A percentile compares a stretch with the other conserved stretches of the same genome.
Conservation (phyloP, 805 yeast genomes). For the Starmerella potacharoeniae region DNA sequence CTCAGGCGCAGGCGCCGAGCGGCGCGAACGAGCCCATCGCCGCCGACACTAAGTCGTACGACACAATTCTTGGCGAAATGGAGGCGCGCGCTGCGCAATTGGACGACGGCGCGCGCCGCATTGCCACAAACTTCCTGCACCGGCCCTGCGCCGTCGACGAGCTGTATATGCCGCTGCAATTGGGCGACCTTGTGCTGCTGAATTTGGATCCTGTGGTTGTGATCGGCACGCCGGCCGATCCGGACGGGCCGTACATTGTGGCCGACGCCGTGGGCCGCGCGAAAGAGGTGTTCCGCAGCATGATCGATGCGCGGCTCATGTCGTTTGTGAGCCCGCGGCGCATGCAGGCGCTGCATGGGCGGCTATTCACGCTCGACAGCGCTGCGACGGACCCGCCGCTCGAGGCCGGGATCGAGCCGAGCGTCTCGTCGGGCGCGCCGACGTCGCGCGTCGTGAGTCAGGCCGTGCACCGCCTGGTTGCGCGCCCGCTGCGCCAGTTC, state of each 20-base stretch:
- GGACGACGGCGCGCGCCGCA: background rate
- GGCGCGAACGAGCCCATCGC: too few species aligned
- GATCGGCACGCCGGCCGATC: slow-evolving; percentile 4
- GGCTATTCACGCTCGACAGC: slow-evolving; percentile 4
- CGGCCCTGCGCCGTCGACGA: background rate
- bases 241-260: slow-evolving; percentile 7
- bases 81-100: background rate
- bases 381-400: background rate
- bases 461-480: slow-evolving; percentile 4
- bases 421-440: slow-evolving; percentile 1
- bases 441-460: slow-evolving; percentile 3
- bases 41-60: background rate
- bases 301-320: slow-evolving; percentile 13
- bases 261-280: slow-evolving; percentile 10
- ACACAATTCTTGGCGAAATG: background rate
- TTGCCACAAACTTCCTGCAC: background rate
- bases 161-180: background rate
- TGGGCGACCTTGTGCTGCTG: slow-evolving; percentile 17
- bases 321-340: background rate
- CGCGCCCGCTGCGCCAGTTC: slow-evolving; percentile 8
- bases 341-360: background rate
- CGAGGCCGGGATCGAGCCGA: background rate
- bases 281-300: slow-evolving; percentile 1
- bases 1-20: too few species aligned
- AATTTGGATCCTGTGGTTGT: slow-evolving; percentile 13